Conservation (phyloP, 2,329 filamentous ascomycete genomes). For the Berkeleyomyces rouxiae region DNA sequence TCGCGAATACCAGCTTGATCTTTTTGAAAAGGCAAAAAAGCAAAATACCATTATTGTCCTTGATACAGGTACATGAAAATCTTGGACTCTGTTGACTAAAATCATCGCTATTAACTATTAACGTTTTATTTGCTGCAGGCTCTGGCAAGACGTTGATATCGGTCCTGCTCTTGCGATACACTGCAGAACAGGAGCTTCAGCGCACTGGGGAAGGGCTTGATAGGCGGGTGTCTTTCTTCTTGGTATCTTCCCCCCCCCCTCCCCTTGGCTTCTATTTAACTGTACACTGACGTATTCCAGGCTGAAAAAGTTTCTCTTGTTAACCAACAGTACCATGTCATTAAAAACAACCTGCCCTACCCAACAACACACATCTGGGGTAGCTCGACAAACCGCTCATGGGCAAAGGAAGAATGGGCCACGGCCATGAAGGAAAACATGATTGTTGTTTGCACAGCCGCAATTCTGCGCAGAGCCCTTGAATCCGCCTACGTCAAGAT, state of each 20-base stretch:
- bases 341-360: slow-evolving; percentile 66
- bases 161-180: slow-evolving; percentile 62
- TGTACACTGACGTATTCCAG: slow-evolving; percentile 21
- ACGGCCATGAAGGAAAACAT: slow-evolving; percentile 46
- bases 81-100: not conserved
- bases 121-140: slow-evolving; percentile 29
- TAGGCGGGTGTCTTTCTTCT: slow-evolving; percentile 62
- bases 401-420: slow-evolving; percentile 32
- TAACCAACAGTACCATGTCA: slow-evolving; percentile 72
- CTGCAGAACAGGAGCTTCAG: slow-evolving; percentile 62
- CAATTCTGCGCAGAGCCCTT: slow-evolving; percentile 65
- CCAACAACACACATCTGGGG: slow-evolving; percentile 61
- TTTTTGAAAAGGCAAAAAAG: slow-evolving; percentile 73
- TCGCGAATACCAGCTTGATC: slow-evolving; percentile 78
- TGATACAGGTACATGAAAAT: slow-evolving; percentile 50
- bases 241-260: slow-evolving; percentile 32
- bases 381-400: slow-evolving; percentile 34
- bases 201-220: slow-evolving; percentile 42
- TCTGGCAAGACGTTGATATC: slow-evolving; percentile 96
- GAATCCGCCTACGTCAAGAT: slow-evolving; percentile 67
- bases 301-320: slow-evolving; percentile 80
- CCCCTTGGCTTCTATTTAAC: not conserved
- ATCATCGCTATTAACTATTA: slow-evolving; percentile 14
- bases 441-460: slow-evolving; percentile 84
- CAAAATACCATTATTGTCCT: slow-evolving; percentile 86